These are phyloP conservation scores for Trapa bicornis DNA, from an alignment of 345 rosid genomes.

Conservation along the genomic window DNA sequence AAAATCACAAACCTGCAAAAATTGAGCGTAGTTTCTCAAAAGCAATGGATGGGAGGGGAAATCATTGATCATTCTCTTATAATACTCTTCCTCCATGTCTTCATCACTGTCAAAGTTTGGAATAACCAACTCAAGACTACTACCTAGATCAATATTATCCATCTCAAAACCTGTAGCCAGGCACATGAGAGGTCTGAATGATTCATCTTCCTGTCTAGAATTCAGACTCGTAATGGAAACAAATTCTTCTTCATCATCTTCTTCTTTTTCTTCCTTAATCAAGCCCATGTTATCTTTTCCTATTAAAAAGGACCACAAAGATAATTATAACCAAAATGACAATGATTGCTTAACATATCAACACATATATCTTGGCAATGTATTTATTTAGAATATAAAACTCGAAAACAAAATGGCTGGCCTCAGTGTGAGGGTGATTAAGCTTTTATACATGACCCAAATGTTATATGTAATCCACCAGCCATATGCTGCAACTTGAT, in stretches of 20 bases:
- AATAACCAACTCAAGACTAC: slow-evolving; percentile 19
- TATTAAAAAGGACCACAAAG: neutral
- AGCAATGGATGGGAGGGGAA: slow-evolving; percentile 63
- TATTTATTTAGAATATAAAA: no score
- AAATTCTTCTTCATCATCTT: slow-evolving; percentile 6
- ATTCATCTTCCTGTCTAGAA: slow-evolving; percentile 28
- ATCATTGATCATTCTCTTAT: slow-evolving; percentile 47
- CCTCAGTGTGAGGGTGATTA: neutral
- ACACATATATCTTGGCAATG: neutral
- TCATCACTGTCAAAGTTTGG: slow-evolving; percentile 28
- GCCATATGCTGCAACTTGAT: no score
- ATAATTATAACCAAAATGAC: neutral
- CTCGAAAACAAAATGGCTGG: neutral
- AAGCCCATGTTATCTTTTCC: slow-evolving; percentile 20
- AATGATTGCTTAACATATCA: neutral
- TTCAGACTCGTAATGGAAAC: slow-evolving; percentile 4
- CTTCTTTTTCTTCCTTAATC: slow-evolving; percentile 31
- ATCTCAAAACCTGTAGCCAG: slow-evolving; percentile 64
- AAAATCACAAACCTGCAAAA: slow-evolving; percentile 40
- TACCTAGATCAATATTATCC: slow-evolving; percentile 21
- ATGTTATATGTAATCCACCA: no score
- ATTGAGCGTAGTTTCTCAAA: slow-evolving; percentile 54
- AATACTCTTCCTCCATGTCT: slow-evolving; percentile 31
- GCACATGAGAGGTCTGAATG: slow-evolving; percentile 49
- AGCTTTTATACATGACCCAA: neutral